phyloP scores from a whole-genome alignment of 352 stramenopile genomes.

The Phytophthora tentaculata region DNA sequence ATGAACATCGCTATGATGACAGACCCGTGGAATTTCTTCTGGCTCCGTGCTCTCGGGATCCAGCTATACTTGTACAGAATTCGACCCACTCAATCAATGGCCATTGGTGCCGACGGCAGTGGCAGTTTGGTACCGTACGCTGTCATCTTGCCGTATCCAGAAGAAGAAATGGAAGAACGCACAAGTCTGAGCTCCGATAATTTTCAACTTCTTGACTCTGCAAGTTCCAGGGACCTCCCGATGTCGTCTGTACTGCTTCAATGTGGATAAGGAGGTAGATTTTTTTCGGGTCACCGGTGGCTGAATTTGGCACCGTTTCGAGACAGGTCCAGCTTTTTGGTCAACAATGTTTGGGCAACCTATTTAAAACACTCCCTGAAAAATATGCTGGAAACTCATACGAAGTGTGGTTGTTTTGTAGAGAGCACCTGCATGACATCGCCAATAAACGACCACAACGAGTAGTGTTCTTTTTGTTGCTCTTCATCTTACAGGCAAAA shows the following conservation, averaged over 20 bases:
- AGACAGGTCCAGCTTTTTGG: too few relatives aligned
- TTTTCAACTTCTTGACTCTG: conserved; percentile 26
- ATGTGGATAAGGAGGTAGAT: conserved; percentile 15
- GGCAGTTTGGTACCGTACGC: conserved; percentile 5
- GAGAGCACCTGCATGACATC: too few relatives aligned
- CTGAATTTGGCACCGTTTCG: too few relatives aligned
- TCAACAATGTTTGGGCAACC: too few relatives aligned
- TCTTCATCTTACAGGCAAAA: too few relatives aligned
- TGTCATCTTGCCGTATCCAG: conserved; percentile 28
- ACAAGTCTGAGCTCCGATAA: conserved; percentile 29
- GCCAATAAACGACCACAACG: too few relatives aligned
- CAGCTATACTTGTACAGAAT: conserved; percentile 43
- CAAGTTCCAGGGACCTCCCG: conserved; percentile 27
- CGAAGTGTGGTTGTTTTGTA: too few relatives aligned
- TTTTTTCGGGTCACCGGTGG: too few relatives aligned
- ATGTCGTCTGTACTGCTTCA: conserved; percentile 27
- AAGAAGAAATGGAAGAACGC: conserved; percentile 36
- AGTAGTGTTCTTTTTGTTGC: too few relatives aligned
- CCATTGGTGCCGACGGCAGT: background rate
- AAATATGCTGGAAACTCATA: too few relatives aligned
- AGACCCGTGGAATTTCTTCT: conserved; percentile 50
- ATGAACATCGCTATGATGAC: conserved; percentile 62
- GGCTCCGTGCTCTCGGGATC: conserved; percentile 33
- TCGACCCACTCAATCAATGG: background rate
- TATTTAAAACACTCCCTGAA: too few relatives aligned